phyloP scores from a whole-genome alignment of 2,329 filamentous ascomycete genomes.

The Trichoderma sp. region DNA sequence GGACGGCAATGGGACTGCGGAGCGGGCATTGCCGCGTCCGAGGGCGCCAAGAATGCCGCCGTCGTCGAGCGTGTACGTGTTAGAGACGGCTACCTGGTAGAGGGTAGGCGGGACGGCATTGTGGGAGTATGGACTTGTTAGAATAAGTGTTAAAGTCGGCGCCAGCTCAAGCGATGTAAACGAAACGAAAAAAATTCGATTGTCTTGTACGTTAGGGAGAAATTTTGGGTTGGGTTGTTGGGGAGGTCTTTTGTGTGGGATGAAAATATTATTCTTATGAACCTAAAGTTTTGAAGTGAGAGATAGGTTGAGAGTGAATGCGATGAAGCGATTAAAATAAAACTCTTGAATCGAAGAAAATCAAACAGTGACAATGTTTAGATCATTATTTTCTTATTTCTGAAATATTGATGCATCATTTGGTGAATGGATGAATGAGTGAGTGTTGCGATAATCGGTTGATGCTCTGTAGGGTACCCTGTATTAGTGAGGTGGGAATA shows the following conservation, averaged over 20 bases:
- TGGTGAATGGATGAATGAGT: neutral
- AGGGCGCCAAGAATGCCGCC: constrained; percentile 61
- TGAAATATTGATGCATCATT: neutral
- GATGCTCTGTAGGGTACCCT: neutral
- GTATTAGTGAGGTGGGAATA: neutral
- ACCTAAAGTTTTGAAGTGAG: neutral
- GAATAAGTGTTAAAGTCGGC: constrained; percentile 3
- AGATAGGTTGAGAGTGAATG: neutral
- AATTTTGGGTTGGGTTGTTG: neutral
- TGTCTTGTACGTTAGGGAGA: constrained; percentile 8
- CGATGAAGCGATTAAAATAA: neutral
- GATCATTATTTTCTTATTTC: too few species aligned
- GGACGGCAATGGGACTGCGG: constrained; percentile 96
- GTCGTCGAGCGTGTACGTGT: constrained; percentile 84
- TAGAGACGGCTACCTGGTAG: constrained; percentile 89
- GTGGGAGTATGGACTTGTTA: constrained; percentile 87
- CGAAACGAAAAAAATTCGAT: neutral
- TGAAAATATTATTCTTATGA: neutral
- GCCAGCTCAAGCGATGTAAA: constrained; percentile 17
- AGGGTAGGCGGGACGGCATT: constrained; percentile 82
- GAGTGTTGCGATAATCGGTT: neutral
- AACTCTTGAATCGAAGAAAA: neutral
- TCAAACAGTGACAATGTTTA: neutral
- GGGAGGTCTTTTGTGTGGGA: neutral
- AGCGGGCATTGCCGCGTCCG: constrained; percentile 69